Evolutionary conservation across 169 alveolate genomes (phyloP).

Genomic region (Cryptosporidium sp.): DNA sequence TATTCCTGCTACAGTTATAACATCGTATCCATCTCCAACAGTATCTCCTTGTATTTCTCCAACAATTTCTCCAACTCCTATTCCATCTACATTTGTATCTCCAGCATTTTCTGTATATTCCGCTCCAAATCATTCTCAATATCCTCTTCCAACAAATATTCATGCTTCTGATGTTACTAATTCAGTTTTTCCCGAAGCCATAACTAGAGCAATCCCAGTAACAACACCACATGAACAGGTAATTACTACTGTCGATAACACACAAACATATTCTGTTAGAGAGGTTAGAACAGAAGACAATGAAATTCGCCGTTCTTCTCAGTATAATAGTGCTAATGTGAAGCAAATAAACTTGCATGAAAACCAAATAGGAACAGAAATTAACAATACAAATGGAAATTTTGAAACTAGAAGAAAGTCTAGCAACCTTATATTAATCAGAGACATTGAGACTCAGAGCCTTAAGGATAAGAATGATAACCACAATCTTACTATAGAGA

Average conservation of each 20-base stretch:
- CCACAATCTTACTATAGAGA: background rate
- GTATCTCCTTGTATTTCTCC: background rate
- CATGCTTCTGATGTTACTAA: background rate
- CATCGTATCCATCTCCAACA: background rate
- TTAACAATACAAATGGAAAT: background rate
- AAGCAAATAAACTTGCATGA: background rate
- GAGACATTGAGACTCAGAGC: background rate
- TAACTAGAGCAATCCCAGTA: background rate
- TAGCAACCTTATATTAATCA: background rate
- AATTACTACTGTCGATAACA: background rate
- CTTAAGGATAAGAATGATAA: background rate
- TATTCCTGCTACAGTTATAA: background rate
- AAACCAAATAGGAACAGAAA: background rate
- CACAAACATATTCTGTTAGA: background rate
- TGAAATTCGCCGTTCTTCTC: background rate
- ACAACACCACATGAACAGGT: background rate
- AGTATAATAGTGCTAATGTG: background rate
- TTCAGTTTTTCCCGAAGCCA: background rate
- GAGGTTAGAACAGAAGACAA: background rate
- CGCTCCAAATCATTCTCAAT: background rate
- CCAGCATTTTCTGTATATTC: background rate
- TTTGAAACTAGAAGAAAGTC: constrained; percentile 5
- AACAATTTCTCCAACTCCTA: background rate
- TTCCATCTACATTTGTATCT: background rate
- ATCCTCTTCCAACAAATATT: background rate